These are phyloP conservation scores for Escallonia rubra DNA, from an alignment of 129 eudicot species.

Conservation along the genomic window DNA sequence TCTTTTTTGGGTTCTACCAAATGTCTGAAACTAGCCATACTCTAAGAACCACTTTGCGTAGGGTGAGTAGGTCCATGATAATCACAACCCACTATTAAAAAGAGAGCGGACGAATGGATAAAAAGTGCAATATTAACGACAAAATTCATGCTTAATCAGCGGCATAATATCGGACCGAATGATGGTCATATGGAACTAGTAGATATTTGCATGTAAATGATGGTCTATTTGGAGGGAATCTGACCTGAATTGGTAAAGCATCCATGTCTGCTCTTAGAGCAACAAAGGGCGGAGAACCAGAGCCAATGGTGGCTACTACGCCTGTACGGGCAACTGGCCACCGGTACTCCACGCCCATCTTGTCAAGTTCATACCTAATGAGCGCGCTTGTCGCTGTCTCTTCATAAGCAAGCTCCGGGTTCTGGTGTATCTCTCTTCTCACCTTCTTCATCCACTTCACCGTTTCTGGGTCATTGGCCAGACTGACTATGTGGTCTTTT, in stretches of 20 bases:
- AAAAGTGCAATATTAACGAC: no score
- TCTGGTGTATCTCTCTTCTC: conserved; percentile 57
- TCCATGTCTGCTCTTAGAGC: conserved; percentile 89
- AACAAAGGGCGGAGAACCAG: conserved; percentile 60
- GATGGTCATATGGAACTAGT: no score
- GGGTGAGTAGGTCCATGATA: no score
- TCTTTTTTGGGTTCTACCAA: no score
- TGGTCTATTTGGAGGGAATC: background rate
- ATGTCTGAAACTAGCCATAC: no score
- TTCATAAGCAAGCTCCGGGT: conserved; percentile 72
- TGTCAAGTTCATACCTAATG: conserved; percentile 49
- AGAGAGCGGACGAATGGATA: no score
- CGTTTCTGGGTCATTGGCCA: conserved; percentile 31
- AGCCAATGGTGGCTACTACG: conserved; percentile 49
- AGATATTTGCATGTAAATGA: no score
- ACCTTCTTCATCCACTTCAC: conserved; percentile 46
- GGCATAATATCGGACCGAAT: no score
- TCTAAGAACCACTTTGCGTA: no score
- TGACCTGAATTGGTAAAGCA: conserved; percentile 74
- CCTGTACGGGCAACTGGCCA: conserved; percentile 79
- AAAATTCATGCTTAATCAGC: no score
- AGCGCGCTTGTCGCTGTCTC: conserved; percentile 51
- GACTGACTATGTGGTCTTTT: conserved; percentile 19
- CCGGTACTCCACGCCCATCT: conserved; percentile 35
- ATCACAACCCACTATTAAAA: no score